phyloP scores from a whole-genome alignment of 257 asterid species.

The Echium plantagineum region DNA sequence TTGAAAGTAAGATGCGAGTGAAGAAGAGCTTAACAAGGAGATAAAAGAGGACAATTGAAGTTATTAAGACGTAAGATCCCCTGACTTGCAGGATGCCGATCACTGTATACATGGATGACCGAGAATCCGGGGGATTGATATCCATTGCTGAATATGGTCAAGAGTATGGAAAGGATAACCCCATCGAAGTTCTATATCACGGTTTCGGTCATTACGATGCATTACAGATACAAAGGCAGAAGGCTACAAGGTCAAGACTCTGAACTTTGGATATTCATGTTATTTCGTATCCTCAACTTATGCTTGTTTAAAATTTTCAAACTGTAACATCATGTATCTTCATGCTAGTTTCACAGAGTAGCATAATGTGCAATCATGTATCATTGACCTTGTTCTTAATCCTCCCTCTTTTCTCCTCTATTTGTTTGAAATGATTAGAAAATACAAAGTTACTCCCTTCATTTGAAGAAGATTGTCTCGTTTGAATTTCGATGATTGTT shows the following conservation, averaged over 20 bases:
- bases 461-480: no score
- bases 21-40: neutral
- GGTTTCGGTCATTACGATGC: slow-evolving; percentile 95
- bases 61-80: slow-evolving; percentile 1
- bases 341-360: no score
- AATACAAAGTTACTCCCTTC: no score
- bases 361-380: no score
- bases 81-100: slow-evolving; percentile 67
- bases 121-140: slow-evolving; percentile 63
- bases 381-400: neutral
- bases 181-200: slow-evolving; percentile 66
- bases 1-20: neutral
- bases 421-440: neutral
- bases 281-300: neutral
- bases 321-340: no score
- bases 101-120: slow-evolving; percentile 70
- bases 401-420: neutral
- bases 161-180: slow-evolving; percentile 70
- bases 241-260: slow-evolving; percentile 50
- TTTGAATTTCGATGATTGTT: no score
- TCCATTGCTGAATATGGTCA: slow-evolving; percentile 89
- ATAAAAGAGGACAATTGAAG: neutral
- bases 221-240: slow-evolving; percentile 39
- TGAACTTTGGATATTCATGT: slow-evolving; percentile 12
- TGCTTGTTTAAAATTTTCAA: no score